phyloP scores from a whole-genome alignment of 1,284 basidiomycete genomes.

The Neonothopanus nambi region DNA sequence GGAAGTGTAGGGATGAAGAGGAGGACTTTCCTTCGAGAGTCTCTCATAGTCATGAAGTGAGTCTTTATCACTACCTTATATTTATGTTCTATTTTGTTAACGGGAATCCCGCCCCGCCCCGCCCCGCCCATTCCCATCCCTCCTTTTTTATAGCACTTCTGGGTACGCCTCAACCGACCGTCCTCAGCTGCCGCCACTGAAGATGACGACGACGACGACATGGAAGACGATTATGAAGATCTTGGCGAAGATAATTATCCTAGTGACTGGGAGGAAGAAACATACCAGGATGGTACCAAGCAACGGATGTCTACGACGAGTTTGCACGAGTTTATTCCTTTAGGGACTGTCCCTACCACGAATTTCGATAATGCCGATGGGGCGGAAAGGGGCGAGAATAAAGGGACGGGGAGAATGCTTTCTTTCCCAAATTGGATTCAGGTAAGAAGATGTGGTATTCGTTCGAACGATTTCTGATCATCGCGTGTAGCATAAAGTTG shows the following conservation, averaged over 20 bases:
- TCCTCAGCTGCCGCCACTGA: background rate
- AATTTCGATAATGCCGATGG: background rate
- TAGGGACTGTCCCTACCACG: slow-evolving; percentile 11
- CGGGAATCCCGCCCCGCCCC: too few species aligned
- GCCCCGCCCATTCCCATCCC: too few species aligned
- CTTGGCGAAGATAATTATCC: slow-evolving; percentile 12
- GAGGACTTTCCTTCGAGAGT: slow-evolving; percentile 12
- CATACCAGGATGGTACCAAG: background rate
- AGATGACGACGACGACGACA: background rate
- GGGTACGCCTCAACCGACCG: background rate
- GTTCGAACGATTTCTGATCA: too few species aligned
- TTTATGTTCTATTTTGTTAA: too few species aligned
- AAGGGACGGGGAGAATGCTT: slow-evolving; percentile 18
- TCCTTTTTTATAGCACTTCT: background rate
- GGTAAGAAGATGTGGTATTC: slow-evolving; percentile 1
- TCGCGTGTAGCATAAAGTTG: slow-evolving; percentile 3
- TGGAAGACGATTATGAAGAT: slow-evolving; percentile 1
- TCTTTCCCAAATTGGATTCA: slow-evolving; percentile 22
- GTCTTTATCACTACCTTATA: too few species aligned
- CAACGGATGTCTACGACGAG: background rate
- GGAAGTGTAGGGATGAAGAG: slow-evolving; percentile 3
- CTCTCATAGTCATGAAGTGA: slow-evolving; percentile 1
- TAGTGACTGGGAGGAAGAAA: slow-evolving; percentile 17
- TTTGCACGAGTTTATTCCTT: background rate
- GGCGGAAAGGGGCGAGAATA: background rate